phyloP scores from a whole-genome alignment of 768 basidiomycete genomes.

The Galerina marginata region DNA sequence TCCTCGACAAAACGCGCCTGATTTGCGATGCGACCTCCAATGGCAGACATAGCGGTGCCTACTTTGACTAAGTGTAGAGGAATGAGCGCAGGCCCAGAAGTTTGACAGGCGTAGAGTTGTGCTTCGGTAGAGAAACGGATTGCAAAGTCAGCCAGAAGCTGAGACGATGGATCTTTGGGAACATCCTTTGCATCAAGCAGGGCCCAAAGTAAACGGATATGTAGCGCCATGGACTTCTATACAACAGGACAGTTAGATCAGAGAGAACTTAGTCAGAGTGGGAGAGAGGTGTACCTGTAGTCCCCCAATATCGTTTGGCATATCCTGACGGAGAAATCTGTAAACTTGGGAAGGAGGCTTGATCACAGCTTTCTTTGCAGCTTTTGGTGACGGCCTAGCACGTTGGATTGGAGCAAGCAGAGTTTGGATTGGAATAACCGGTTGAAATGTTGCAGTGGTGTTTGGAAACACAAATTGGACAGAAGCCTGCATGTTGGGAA shows the following conservation, averaged over 20 bases:
- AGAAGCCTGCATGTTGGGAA: too few relatives aligned
- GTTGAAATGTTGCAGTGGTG: too few relatives aligned
- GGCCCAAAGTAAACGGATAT: slow-evolving; percentile 14
- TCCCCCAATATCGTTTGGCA: background rate
- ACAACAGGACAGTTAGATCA: background rate
- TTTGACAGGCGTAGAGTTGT: background rate
- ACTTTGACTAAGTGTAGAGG: slow-evolving; percentile 5
- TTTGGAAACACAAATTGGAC: too few relatives aligned
- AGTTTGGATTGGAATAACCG: too few relatives aligned
- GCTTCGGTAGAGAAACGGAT: slow-evolving; percentile 4
- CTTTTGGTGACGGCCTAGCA: too few relatives aligned
- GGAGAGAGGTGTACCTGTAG: background rate
- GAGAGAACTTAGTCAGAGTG: background rate
- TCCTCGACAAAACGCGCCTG: slow-evolving; percentile 14
- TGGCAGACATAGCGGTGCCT: slow-evolving; percentile 9
- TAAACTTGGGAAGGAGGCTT: background rate
- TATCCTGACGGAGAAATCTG: background rate
- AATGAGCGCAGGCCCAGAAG: slow-evolving; percentile 5
- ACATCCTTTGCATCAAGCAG: slow-evolving; percentile 10
- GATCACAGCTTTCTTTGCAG: background rate
- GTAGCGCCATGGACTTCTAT: slow-evolving; percentile 15
- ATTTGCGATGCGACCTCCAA: background rate
- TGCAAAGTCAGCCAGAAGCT: slow-evolving; percentile 1
- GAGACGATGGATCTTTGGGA: slow-evolving; percentile 3
- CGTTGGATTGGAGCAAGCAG: too few relatives aligned